phyloP scores from a whole-genome alignment of 345 rosid species.

The Hypericum androsaemum region DNA sequence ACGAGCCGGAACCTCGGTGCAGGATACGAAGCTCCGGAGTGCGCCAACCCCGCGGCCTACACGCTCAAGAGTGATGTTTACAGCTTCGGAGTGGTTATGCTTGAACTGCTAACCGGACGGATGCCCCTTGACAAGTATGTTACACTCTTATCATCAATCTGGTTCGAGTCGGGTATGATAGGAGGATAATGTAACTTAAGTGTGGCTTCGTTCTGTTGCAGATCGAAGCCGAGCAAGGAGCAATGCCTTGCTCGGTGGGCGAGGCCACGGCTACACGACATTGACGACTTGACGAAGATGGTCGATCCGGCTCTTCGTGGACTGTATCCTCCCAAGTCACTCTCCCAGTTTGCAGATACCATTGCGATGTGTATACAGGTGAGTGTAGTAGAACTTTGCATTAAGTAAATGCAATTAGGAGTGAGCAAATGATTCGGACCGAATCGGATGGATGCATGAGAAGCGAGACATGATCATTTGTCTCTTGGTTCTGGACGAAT shows the following conservation, averaged over 20 bases:
- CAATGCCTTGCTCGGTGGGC: conserved; percentile 84
- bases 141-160: neutral
- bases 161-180: neutral
- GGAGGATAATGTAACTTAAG: neutral
- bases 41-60: conserved; percentile 56
- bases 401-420: no score
- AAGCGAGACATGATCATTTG: no score
- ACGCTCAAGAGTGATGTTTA: conserved; percentile 81
- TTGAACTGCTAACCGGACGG: conserved; percentile 80
- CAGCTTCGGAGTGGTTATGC: conserved; percentile 93
- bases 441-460: no score
- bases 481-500: no score
- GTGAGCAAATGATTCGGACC: no score
- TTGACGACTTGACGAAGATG: conserved; percentile 53
- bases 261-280: conserved; percentile 59
- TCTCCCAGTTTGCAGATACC: conserved; percentile 66
- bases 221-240: conserved; percentile 59
- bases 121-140: conserved; percentile 69
- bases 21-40: conserved; percentile 97
- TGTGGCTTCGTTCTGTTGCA: conserved; percentile 8
- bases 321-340: conserved; percentile 69
- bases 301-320: conserved; percentile 91
- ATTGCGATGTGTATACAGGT: conserved; percentile 87
- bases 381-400: neutral
- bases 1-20: conserved; percentile 83